Base-by-base conservation (phyloP, 441 rosid species). In the Jatropha podagrica region DNA sequence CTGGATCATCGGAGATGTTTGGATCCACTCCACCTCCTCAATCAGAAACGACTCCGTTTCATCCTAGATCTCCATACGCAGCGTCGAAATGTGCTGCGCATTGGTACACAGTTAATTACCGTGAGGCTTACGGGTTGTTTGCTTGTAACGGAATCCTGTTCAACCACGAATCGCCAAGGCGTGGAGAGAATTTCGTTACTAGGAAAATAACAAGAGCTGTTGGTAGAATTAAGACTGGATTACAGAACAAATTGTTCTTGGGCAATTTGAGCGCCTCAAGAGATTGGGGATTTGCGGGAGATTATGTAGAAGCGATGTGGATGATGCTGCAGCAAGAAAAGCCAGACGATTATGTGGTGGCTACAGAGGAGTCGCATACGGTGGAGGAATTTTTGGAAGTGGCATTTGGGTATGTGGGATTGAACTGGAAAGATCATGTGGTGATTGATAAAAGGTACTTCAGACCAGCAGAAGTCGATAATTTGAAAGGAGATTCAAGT, bases 241-340 rank as follows among this genome's bases (percentile, higher is more conserved):
- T 95, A 51, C 97, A 95, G 85, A 91, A 84, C 70, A 95, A 90
- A 82, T 81, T 95, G 59, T 95, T 87, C 70, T 66, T 93, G 64
- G 98, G 98, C 68, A 95, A 95, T 69, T 72, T 95, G 72, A 90
- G 88, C 76, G 97, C 98, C 5, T 87, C 99, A 12, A 82, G 99
- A 77, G 98, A 95, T 32, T 95, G 98, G 97, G 97, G 98, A 0
- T 95, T 95, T 72, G 97, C 94, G 0, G 96, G 96, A 59, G 97
- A 93, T 83, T 93, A 92, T 61, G 96, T 89, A 55, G 93, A 92
- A 81, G 98, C 97, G 4, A 92, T 93, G 97, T 93, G 96, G 97
- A 67, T 93, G 92, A 95, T 95, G 99, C 66, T 95, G 78, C 99
- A 95, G 86, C 94, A 93, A 64, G 98, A 92, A 84, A 89, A 90